These are phyloP conservation scores for Lactarius psammicola DNA, from an alignment of 768 basidiomycete genomes.

Conservation along the genomic window DNA sequence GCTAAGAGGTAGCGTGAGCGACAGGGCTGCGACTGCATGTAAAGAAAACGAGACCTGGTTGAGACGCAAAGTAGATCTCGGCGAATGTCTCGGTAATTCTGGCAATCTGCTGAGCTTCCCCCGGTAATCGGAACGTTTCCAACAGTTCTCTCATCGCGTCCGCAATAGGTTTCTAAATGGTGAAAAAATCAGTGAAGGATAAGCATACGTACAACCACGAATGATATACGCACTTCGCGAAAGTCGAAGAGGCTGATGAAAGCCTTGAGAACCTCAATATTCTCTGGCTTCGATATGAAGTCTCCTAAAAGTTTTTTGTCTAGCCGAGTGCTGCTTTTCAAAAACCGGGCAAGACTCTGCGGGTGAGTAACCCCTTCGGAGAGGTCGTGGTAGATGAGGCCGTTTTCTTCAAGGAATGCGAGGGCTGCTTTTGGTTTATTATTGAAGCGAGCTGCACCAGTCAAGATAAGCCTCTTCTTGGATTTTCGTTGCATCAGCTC, in stretches of 20 bases:
- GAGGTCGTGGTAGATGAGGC: slow-evolving; percentile 74
- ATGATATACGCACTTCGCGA: slow-evolving; percentile 58
- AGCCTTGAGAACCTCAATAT: slow-evolving; percentile 77
- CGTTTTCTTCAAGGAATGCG: slow-evolving; percentile 88
- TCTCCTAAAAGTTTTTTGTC: slow-evolving; percentile 95
- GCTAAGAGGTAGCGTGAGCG: slow-evolving; percentile 42
- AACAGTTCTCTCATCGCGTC: slow-evolving; percentile 95
- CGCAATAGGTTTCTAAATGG: slow-evolving; percentile 79
- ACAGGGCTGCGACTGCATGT: not conserved
- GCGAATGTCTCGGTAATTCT: slow-evolving; percentile 96
- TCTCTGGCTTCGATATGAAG: slow-evolving; percentile 86
- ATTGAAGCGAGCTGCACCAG: slow-evolving; percentile 87
- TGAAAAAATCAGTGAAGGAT: not conserved
- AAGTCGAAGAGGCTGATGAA: slow-evolving; percentile 92
- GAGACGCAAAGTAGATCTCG: slow-evolving; percentile 80
- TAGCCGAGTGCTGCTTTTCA: slow-evolving; percentile 79
- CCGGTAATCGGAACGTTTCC: slow-evolving; percentile 91
- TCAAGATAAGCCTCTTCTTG: slow-evolving; percentile 79
- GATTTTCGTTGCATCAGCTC: slow-evolving; percentile 69
- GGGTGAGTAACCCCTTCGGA: slow-evolving; percentile 54
- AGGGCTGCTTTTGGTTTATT: slow-evolving; percentile 88
- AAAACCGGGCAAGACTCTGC: slow-evolving; percentile 76
- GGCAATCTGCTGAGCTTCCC: slow-evolving; percentile 90
- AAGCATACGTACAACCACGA: not conserved
- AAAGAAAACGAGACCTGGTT: slow-evolving; percentile 54